These are phyloP conservation scores for Aquanectria penicillioides DNA, from an alignment of 2,329 filamentous ascomycete genomes.

Conservation along the genomic window DNA sequence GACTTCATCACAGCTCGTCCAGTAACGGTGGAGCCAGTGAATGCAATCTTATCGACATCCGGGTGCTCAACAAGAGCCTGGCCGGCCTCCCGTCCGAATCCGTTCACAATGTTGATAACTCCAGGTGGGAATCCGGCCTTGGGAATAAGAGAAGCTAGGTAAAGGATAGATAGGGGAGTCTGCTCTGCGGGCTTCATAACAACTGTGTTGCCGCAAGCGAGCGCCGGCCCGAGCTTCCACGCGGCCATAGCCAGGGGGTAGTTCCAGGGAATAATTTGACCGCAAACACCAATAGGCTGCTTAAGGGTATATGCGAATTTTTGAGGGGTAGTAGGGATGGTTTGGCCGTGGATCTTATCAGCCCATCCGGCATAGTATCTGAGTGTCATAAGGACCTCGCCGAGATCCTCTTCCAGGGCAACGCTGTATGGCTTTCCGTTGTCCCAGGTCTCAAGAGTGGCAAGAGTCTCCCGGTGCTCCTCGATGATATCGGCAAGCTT, in stretches of 20 bases:
- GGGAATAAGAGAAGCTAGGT: conserved; percentile 71
- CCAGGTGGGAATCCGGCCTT: conserved; percentile 78
- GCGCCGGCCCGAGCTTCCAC: conserved; percentile 77
- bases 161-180: conserved; percentile 67
- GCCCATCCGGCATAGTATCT: conserved; percentile 78
- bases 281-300: conserved; percentile 76
- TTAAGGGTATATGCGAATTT: conserved; percentile 77
- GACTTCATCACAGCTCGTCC: conserved; percentile 75
- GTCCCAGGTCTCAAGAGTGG: conserved; percentile 77
- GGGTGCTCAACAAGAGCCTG: conserved; percentile 71
- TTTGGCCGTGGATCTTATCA: conserved; percentile 77
- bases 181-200: conserved; percentile 72
- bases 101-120: conserved; percentile 77
- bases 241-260: conserved; percentile 76
- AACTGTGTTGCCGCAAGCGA: conserved; percentile 69
- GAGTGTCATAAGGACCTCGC: conserved; percentile 48
- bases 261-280: conserved; percentile 78
- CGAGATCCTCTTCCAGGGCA: conserved; percentile 70
- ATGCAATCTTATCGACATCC: conserved; percentile 76
- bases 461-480: conserved; percentile 61
- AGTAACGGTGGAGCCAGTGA: conserved; percentile 76
- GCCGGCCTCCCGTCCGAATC: conserved; percentile 72
- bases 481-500: conserved; percentile 77
- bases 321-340: conserved; percentile 69
- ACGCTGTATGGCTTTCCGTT: conserved; percentile 74